Evolutionary conservation across 2,329 filamentous ascomycete genomes (phyloP).

Genomic region (Penicillium sp.): DNA sequence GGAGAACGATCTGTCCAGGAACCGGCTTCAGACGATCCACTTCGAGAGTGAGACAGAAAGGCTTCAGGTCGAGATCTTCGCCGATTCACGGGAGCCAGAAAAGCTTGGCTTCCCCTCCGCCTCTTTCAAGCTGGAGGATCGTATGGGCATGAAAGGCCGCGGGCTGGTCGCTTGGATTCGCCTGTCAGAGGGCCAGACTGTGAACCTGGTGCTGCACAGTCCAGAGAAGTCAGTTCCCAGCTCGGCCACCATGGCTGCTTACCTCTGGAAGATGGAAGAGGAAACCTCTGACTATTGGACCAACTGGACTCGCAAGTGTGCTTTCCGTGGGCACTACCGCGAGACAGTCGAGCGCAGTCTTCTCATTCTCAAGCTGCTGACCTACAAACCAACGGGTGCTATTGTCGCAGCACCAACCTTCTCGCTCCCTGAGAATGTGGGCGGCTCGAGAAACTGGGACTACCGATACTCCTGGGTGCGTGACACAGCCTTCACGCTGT

Average conservation of each 20-base stretch:
- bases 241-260: constrained; percentile 57
- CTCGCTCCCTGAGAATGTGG: constrained; percentile 73
- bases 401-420: constrained; percentile 77
- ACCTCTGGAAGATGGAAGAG: constrained; percentile 65
- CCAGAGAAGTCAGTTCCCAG: constrained; percentile 61
- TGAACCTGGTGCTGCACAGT: constrained; percentile 69
- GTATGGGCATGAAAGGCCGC: constrained; percentile 58
- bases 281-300: constrained; percentile 73
- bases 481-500: constrained; percentile 76
- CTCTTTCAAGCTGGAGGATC: constrained; percentile 56
- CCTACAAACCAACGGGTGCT: constrained; percentile 75
- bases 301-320: constrained; percentile 70
- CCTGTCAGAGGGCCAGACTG: constrained; percentile 65
- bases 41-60: constrained; percentile 62
- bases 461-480: constrained; percentile 70
- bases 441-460: constrained; percentile 59
- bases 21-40: constrained; percentile 60
- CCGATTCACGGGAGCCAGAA: constrained; percentile 60
- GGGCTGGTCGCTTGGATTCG: constrained; percentile 63
- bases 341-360: constrained; percentile 71
- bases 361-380: constrained; percentile 74
- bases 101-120: constrained; percentile 52
- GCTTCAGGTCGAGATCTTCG: constrained; percentile 67
- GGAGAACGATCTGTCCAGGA: constrained; percentile 38
- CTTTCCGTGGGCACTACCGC: constrained; percentile 71